Evolutionary conservation across 495 filamentous ascomycete genomes (phyloP).

Genomic region (Xanthoparmelia taractica): DNA sequence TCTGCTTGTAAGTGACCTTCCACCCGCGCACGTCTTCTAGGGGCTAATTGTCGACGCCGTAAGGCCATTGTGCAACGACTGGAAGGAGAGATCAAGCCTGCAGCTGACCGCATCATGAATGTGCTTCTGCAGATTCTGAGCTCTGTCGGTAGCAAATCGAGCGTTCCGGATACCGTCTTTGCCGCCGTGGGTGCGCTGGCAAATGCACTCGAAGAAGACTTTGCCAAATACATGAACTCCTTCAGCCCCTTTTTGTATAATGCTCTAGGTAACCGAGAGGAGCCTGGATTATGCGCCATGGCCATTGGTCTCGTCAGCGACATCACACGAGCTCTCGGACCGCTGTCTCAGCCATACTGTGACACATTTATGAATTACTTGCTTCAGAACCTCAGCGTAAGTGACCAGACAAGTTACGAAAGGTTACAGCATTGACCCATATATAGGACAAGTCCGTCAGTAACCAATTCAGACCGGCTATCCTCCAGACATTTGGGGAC

Average conservation of each 20-base stretch:
- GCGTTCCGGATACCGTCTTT: conserved; percentile 88
- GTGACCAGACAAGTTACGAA: conserved; percentile 26
- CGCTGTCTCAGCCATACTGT: conserved; percentile 85
- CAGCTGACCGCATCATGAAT: conserved; percentile 89
- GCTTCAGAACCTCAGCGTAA: conserved; percentile 77
- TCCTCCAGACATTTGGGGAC: conserved; percentile 95
- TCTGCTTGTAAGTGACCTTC: conserved; percentile 47
- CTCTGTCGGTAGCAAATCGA: conserved; percentile 77
- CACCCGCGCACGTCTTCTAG: not conserved
- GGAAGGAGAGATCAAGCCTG: conserved; percentile 83
- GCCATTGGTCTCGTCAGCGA: conserved; percentile 96
- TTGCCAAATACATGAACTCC: conserved; percentile 91
- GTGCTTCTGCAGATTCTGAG: conserved; percentile 70
- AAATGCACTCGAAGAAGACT: conserved; percentile 82
- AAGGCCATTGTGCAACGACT: conserved; percentile 78
- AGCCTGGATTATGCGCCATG: conserved; percentile 88
- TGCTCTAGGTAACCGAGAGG: conserved; percentile 89
- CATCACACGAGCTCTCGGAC: conserved; percentile 83
- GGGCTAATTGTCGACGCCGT: not conserved
- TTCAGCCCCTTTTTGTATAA: conserved; percentile 88
- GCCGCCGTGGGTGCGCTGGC: conserved; percentile 80
- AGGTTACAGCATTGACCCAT: not conserved
- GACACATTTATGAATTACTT: conserved; percentile 97
- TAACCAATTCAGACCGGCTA: conserved; percentile 97
- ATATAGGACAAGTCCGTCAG: conserved; percentile 46